phyloP scores from a whole-genome alignment of 257 asterid species.

The Coffea eugenioides region DNA sequence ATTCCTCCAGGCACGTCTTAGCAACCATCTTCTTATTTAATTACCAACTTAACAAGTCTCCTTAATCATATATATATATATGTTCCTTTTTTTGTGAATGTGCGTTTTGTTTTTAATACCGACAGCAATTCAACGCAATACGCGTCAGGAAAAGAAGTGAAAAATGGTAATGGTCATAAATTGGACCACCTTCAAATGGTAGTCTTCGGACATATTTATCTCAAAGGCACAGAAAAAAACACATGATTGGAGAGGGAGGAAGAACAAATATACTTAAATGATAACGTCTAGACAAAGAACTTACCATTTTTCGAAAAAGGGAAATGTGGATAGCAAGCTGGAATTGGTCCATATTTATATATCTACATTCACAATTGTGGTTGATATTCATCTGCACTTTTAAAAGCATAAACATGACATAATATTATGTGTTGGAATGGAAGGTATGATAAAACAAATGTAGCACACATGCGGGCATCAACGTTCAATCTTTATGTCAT shows the following conservation, averaged over 20 bases:
- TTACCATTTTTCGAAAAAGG: not conserved
- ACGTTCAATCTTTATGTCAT: slow-evolving; percentile 31
- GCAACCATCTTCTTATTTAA: slow-evolving; percentile 1
- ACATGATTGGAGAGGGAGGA: not conserved
- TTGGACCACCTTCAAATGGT: slow-evolving; percentile 5
- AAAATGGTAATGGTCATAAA: slow-evolving; percentile 7
- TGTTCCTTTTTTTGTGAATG: too few species aligned
- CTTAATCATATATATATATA: too few species aligned
- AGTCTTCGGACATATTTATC: not conserved
- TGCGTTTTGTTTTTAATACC: not conserved
- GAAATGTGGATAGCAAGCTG: not conserved
- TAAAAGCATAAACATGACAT: slow-evolving; percentile 6
- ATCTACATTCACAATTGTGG: not conserved
- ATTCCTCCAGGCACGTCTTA: slow-evolving; percentile 51
- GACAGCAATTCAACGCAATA: not conserved
- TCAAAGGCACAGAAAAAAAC: not conserved
- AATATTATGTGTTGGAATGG: not conserved
- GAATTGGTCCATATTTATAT: not conserved
- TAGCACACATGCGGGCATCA: slow-evolving; percentile 34
- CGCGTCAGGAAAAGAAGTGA: not conserved
- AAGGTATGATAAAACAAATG: slow-evolving; percentile 10
- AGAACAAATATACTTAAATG: too few species aligned
- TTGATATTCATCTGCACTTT: slow-evolving; percentile 11
- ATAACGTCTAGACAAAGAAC: not conserved
- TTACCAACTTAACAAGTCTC: not conserved